phyloP scores from a whole-genome alignment of 1,284 basidiomycete genomes.

The Trichosporon coremiiforme region DNA sequence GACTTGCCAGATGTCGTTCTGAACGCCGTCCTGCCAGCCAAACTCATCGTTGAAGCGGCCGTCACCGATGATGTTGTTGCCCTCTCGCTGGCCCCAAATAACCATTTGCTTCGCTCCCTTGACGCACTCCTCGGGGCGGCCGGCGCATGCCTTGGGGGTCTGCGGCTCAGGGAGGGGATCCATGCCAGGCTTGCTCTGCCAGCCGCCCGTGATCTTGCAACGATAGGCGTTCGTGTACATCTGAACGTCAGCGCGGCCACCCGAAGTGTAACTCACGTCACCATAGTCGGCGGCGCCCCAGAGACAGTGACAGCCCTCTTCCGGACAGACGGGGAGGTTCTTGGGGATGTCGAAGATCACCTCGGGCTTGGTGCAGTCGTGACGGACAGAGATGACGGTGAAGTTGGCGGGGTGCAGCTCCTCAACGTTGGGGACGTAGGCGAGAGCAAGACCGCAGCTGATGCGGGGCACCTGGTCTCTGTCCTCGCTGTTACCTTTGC shows the following conservation, averaged over 20 bases:
- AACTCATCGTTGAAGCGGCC: constrained; percentile 37
- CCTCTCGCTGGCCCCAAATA: constrained; percentile 27
- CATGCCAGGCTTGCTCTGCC: constrained; percentile 23
- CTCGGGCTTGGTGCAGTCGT: constrained; percentile 64
- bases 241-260: constrained; percentile 45
- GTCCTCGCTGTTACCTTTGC: background rate
- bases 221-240: constrained; percentile 2
- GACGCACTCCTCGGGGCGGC: constrained; percentile 36
- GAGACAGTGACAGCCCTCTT: constrained; percentile 67
- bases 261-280: constrained; percentile 44
- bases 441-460: constrained; percentile 61
- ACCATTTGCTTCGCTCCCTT: constrained; percentile 35
- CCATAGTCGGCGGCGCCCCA: constrained; percentile 57
- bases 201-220: constrained; percentile 2
- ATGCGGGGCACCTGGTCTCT: constrained; percentile 9
- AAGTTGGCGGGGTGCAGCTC: constrained; percentile 67
- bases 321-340: constrained; percentile 66
- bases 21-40: constrained; percentile 38
- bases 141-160: constrained; percentile 36
- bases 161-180: constrained; percentile 42
- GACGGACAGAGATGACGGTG: constrained; percentile 69
- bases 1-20: constrained; percentile 35
- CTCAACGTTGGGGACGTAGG: constrained; percentile 65
- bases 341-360: constrained; percentile 70
- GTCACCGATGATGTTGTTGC: constrained; percentile 52